Conservation (phyloP, 306 rosid genomes). For the Styphnolobium japonicum region DNA sequence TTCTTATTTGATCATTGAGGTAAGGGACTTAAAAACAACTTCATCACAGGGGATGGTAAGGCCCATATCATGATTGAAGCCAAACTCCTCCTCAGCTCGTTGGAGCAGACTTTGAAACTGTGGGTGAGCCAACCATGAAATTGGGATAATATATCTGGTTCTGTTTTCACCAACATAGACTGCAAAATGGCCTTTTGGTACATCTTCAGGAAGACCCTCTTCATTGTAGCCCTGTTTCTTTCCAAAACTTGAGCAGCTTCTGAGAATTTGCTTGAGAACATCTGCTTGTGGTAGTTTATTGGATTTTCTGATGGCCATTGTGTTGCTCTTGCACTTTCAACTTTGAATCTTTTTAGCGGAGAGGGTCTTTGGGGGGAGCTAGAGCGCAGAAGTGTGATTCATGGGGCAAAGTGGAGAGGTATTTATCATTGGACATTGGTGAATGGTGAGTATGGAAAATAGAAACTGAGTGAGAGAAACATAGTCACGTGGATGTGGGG, state of each 20-base stretch:
- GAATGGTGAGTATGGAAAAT: constrained; percentile 13
- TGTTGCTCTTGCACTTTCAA: background rate
- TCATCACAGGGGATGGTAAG: constrained; percentile 87
- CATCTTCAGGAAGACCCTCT: constrained; percentile 62
- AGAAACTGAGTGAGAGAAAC: constrained; percentile 26
- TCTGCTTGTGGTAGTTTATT: constrained; percentile 59
- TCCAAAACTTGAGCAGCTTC: constrained; percentile 69
- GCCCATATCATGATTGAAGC: constrained; percentile 77
- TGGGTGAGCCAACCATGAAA: constrained; percentile 71
- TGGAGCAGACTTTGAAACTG: constrained; percentile 69
- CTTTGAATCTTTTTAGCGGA: background rate
- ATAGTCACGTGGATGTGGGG: constrained; percentile 77
- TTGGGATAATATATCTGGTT: constrained; percentile 70
- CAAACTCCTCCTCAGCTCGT: constrained; percentile 84
- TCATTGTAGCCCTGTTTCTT: constrained; percentile 52
- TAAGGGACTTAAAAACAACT: constrained; percentile 55
- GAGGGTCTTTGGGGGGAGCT: background rate
- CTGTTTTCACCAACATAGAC: constrained; percentile 88
- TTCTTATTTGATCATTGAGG: constrained; percentile 50
- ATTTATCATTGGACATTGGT: constrained; percentile 38
- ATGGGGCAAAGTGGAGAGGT: constrained; percentile 7
- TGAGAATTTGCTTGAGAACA: constrained; percentile 59
- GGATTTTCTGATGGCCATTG: constrained; percentile 54
- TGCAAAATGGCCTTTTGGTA: constrained; percentile 83
- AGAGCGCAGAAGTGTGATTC: constrained; percentile 14